phyloP scores from a whole-genome alignment of 2,329 filamentous ascomycete species.

The Chaetomium sp. region DNA sequence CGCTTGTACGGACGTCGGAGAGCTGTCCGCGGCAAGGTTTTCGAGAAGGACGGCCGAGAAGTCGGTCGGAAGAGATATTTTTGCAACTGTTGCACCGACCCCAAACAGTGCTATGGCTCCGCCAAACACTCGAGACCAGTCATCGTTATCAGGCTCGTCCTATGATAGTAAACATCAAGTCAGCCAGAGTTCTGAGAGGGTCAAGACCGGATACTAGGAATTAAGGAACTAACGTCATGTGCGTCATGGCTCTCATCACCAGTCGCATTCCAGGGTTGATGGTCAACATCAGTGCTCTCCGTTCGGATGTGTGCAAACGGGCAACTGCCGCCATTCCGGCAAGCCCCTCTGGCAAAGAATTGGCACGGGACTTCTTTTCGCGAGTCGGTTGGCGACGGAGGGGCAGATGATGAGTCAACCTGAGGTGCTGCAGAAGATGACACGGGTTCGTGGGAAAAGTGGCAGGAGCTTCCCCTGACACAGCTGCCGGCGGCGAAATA shows the following conservation, averaged over 20 bases:
- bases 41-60: slow-evolving; percentile 32
- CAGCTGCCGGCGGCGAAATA: not conserved
- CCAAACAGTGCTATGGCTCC: slow-evolving; percentile 29
- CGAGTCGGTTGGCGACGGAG: not conserved
- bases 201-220: not conserved
- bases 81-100: slow-evolving; percentile 27
- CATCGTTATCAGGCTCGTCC: slow-evolving; percentile 9
- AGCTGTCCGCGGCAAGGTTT: slow-evolving; percentile 23
- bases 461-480: not conserved
- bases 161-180: not conserved
- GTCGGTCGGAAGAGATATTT: slow-evolving; percentile 30
- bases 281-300: not conserved
- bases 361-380: slow-evolving; percentile 4
- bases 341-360: slow-evolving; percentile 4
- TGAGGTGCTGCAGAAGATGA: not conserved
- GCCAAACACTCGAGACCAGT: slow-evolving; percentile 17
- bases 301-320: slow-evolving; percentile 1
- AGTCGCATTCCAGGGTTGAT: no score
- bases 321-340: slow-evolving; percentile 5
- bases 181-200: not conserved
- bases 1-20: slow-evolving; percentile 13
- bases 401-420: not conserved
- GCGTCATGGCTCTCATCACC: not conserved
- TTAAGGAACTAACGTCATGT: no score
- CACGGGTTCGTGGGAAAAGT: not conserved